Evolutionary conservation across 2,329 filamentous ascomycete genomes (phyloP).

Genomic region (Alternaria conjuncta): DNA sequence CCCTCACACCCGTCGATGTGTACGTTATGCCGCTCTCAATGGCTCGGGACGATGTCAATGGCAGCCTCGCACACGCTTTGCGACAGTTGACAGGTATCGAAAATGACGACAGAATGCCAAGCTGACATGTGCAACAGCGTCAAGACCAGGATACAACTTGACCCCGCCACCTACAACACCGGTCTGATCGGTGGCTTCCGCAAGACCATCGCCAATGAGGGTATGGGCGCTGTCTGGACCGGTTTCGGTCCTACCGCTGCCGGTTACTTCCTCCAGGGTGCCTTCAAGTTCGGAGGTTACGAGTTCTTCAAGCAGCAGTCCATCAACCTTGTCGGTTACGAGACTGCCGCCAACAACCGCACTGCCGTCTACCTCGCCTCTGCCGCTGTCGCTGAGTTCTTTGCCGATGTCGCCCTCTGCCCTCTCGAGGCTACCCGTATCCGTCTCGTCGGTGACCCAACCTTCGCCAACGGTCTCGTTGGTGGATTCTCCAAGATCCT

Average conservation of each 20-base stretch:
- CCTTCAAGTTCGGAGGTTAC: conserved; percentile 93
- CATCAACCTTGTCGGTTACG: conserved; percentile 78
- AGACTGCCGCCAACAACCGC: conserved; percentile 73
- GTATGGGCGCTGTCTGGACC: conserved; percentile 83
- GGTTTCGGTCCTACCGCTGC: conserved; percentile 85
- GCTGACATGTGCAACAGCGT: conserved; percentile 64
- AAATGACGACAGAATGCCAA: conserved; percentile 27
- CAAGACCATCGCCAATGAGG: conserved; percentile 79
- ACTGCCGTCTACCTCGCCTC: conserved; percentile 80
- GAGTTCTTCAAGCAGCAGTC: conserved; percentile 95
- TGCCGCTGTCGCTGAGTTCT: conserved; percentile 67
- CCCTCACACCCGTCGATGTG: conserved; percentile 98
- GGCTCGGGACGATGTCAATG: conserved; percentile 32
- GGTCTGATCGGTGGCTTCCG: conserved; percentile 86
- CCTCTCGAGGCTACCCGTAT: conserved; percentile 93
- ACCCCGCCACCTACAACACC: conserved; percentile 86
- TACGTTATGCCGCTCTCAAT: conserved; percentile 63
- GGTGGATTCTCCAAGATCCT: conserved; percentile 83
- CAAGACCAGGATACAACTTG: conserved; percentile 95
- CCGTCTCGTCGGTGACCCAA: conserved; percentile 87
- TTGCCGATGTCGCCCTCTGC: conserved; percentile 82
- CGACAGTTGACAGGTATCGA: conserved; percentile 10
- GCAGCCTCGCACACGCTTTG: conserved; percentile 22
- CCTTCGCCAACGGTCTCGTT: conserved; percentile 80
- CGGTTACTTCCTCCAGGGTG: conserved; percentile 93